Base-by-base conservation (phyloP, 148 eudicot species). In the Limonium bicolor region DNA sequence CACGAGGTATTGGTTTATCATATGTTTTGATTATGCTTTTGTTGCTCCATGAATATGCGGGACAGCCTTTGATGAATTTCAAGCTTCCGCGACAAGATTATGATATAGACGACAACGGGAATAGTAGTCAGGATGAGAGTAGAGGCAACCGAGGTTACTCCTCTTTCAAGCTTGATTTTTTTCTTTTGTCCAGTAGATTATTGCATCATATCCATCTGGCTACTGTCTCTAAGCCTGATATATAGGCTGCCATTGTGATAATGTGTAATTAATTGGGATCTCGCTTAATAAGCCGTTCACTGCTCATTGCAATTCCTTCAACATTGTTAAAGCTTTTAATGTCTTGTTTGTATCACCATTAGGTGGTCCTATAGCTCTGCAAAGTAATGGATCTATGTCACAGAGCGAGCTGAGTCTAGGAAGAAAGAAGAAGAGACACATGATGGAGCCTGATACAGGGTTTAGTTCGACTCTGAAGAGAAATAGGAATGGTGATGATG, bases 91-190 rank as follows among this genome's bases (percentile, higher is more conserved):
- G 59, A 21, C 75, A 76, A 49, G 92, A 70, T 46, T 86, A 88
- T 30, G 94, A 72, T 63, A 79, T 72, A 54, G 94, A 83, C 68
- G 70, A 70, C 72, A 67, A 74, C 60, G 86, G 78, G 45, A 72
- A 64, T 70, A 83, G 94, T 64, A 88, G 96, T 62, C 86, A 80
- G 63, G 94, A 77, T 60, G 94, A 88, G 65, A 88, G 92, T 74
- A 70, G 85, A 76, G 90, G 77, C 65, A 71, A 66, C 70, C 85
- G 47, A 73, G 76, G 79, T 74, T n/a, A n/a, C n/a, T n/a, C n/a
- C n/a, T n/a, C n/a, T n/a, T 23, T 36, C 41, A n/a, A n/a, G n/a
- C n/a, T n/a, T n/a, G n/a, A n/a, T n/a, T n/a, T n/a, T n/a, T n/a
- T n/a, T n/a, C n/a, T n/a, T n/a, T n/a, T n/a, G n/a, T n/a, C n/a